Conservation (phyloP, 2,329 filamentous ascomycete species). For the Metarhizium humberi region DNA sequence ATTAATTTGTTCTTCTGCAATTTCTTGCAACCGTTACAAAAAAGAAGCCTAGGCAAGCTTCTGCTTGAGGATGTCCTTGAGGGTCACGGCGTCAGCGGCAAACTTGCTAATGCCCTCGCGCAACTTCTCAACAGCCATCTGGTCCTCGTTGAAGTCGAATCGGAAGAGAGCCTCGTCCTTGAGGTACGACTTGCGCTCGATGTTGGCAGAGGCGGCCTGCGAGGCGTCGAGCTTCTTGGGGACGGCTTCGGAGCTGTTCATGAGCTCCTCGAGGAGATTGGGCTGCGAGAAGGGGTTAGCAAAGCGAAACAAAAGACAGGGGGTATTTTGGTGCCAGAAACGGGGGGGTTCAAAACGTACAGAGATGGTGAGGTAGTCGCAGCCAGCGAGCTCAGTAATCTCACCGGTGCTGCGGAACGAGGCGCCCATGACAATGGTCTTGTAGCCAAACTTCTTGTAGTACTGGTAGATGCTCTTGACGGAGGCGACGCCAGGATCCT, state of each 20-base stretch:
- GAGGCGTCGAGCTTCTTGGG: slow-evolving; percentile 86
- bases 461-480: slow-evolving; percentile 97
- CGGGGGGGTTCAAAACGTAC: slow-evolving; percentile 39
- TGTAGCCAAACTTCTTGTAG: slow-evolving; percentile 99
- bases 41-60: slow-evolving; percentile 51
- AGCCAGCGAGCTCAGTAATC: slow-evolving; percentile 96
- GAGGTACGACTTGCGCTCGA: slow-evolving; percentile 87
- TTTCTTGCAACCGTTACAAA: not conserved
- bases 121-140: slow-evolving; percentile 99
- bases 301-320: not conserved
- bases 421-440: slow-evolving; percentile 99
- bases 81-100: slow-evolving; percentile 84
- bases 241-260: slow-evolving; percentile 71
- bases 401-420: slow-evolving; percentile 95
- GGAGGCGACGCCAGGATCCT: slow-evolving; percentile 93
- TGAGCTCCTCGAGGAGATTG: slow-evolving; percentile 86
- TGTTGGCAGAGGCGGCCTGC: slow-evolving; percentile 55
- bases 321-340: not conserved
- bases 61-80: slow-evolving; percentile 84
- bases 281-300: slow-evolving; percentile 43
- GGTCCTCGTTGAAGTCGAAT: slow-evolving; percentile 99
- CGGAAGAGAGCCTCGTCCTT: slow-evolving; percentile 84
- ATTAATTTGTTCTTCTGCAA: not conserved
- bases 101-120: slow-evolving; percentile 99
- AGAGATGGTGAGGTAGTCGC: slow-evolving; percentile 97